Conservation (phyloP, 495 filamentous ascomycete species). For the Penicillium paxilli region DNA sequence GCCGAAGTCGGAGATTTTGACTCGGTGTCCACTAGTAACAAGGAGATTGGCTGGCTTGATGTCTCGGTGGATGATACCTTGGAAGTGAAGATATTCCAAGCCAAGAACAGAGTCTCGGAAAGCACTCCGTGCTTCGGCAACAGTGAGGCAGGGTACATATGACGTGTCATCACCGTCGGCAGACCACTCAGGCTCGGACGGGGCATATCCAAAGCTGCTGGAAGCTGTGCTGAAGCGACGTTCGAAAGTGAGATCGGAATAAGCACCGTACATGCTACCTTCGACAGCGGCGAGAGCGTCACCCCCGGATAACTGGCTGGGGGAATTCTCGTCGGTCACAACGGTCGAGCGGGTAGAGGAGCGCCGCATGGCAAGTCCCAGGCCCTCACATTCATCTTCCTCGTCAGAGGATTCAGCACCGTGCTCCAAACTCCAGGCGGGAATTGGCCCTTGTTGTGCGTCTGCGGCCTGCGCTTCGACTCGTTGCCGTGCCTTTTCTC, state of each 20-base stretch:
- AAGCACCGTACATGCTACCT: constrained; percentile 73
- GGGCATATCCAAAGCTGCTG: constrained; percentile 51
- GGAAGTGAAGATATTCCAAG: constrained; percentile 92
- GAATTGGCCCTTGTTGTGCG: constrained; percentile 44
- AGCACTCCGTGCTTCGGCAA: constrained; percentile 78
- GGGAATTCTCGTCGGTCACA: constrained; percentile 36
- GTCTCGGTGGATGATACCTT: constrained; percentile 95
- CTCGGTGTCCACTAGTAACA: constrained; percentile 77
- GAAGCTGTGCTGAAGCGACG: constrained; percentile 48
- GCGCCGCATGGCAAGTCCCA: constrained; percentile 36
- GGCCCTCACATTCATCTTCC: constrained; percentile 43
- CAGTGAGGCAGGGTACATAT: constrained; percentile 87
- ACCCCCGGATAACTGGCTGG: constrained; percentile 47
- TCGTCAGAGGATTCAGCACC: constrained; percentile 66
- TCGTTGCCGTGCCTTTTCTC: constrained; percentile 56
- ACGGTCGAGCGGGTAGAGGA: constrained; percentile 35
- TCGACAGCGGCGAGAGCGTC: constrained; percentile 61
- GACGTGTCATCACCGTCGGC: constrained; percentile 73
- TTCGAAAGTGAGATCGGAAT: constrained; percentile 56
- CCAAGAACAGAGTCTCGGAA: constrained; percentile 94
- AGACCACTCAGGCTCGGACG: constrained; percentile 56
- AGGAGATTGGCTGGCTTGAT: constrained; percentile 99
- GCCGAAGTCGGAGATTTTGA: constrained; percentile 99
- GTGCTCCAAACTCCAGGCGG: constrained; percentile 78
- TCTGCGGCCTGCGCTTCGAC: constrained; percentile 50